phyloP scores from a whole-genome alignment of 1,284 basidiomycete genomes.

The Apiotrichum siamense region DNA sequence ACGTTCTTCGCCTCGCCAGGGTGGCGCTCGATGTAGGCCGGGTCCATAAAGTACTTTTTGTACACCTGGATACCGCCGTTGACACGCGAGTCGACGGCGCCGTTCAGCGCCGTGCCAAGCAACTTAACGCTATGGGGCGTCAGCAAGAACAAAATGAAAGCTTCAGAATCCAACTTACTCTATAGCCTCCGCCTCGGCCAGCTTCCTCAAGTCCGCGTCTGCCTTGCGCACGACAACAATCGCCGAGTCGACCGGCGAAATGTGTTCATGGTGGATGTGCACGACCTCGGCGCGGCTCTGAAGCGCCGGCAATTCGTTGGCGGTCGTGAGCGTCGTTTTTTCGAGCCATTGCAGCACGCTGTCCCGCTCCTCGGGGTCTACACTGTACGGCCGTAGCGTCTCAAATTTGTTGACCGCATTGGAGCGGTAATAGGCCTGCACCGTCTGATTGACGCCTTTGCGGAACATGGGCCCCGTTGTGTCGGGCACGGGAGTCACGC shows the following conservation, averaged over 20 bases:
- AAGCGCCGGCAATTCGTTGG: slow-evolving; percentile 87
- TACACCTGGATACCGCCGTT: slow-evolving; percentile 72
- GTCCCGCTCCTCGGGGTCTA: slow-evolving; percentile 53
- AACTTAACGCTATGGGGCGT: slow-evolving; percentile 60
- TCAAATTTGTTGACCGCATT: slow-evolving; percentile 79
- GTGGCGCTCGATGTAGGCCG: slow-evolving; percentile 62
- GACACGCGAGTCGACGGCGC: slow-evolving; percentile 74
- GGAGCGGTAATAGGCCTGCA: slow-evolving; percentile 60
- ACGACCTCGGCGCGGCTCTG: slow-evolving; percentile 83
- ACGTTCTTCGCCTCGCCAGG: slow-evolving; percentile 66
- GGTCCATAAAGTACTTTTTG: slow-evolving; percentile 58
- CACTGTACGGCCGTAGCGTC: slow-evolving; percentile 63
- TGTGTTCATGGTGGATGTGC: slow-evolving; percentile 65
- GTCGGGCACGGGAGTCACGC: slow-evolving; percentile 80
- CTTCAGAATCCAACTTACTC: slow-evolving; percentile 23
- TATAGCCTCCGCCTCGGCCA: slow-evolving; percentile 19
- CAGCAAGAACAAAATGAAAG: not conserved
- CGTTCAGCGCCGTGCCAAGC: slow-evolving; percentile 80
- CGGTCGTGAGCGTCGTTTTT: slow-evolving; percentile 74
- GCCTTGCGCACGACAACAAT: slow-evolving; percentile 63
- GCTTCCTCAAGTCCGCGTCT: slow-evolving; percentile 21
- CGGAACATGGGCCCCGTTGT: slow-evolving; percentile 70
- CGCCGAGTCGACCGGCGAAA: slow-evolving; percentile 81
- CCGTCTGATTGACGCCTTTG: slow-evolving; percentile 72
- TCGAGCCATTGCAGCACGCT: slow-evolving; percentile 69